phyloP scores from a whole-genome alignment of 140 eudicot genomes.

The Senecio squalidus region DNA sequence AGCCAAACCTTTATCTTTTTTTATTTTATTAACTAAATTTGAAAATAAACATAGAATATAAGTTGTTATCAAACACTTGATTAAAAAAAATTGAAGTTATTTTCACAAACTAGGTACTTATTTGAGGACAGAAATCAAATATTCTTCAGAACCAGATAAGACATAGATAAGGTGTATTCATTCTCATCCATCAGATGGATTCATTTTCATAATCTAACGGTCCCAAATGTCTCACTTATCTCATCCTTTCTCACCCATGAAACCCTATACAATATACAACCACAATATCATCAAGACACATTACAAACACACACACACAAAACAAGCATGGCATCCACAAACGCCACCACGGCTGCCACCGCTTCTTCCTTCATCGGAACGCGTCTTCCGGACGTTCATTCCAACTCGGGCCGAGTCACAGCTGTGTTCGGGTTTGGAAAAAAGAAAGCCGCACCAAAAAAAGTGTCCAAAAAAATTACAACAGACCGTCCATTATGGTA shows the following conservation, averaged over 20 bases:
- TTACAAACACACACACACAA: neutral
- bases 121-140: conserved; percentile 1
- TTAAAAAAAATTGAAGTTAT: too few species aligned
- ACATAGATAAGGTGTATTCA: conserved; percentile 3
- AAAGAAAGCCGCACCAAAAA: conserved; percentile 53
- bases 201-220: conserved; percentile 13
- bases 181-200: conserved; percentile 13
- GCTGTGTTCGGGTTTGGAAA: conserved; percentile 77
- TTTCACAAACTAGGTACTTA: conserved; percentile 1
- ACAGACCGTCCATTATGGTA: conserved; percentile 84
- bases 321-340: conserved; percentile 11
- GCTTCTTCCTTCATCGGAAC: conserved; percentile 33
- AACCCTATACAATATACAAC: conserved; percentile 18
- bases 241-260: conserved; percentile 12
- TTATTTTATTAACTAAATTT: too few species aligned
- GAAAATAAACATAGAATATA: too few species aligned
- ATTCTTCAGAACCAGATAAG: conserved; percentile 18
- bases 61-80: too few species aligned
- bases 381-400: conserved; percentile 26
- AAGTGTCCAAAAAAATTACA: conserved; percentile 17
- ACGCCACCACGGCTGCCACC: conserved; percentile 17
- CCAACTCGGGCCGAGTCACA: conserved; percentile 43
- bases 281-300: neutral
- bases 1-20: too few species aligned
- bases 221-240: conserved; percentile 9